Base-by-base conservation (phyloP, 2,329 filamentous ascomycete species). In the Metarhizium brunneum region DNA sequence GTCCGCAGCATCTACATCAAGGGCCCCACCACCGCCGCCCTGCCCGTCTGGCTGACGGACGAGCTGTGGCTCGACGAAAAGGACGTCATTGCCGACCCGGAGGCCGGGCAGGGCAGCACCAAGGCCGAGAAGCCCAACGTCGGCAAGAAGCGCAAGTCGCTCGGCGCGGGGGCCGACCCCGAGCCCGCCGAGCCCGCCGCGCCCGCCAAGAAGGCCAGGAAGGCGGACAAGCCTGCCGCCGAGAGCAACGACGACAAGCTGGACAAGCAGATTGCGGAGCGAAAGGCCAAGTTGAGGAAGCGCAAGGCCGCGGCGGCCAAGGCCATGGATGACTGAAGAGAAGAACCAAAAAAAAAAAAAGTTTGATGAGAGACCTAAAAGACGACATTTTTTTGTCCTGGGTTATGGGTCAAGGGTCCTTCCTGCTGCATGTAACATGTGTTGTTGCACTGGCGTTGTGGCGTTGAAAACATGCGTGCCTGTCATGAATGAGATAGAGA, bases 41-140 rank as follows among this genome's bases (percentile, higher is more conserved):
- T 99, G 66, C 94, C 94, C n/a, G 85, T 99, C 68, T 99, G 91
- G 89, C 76, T 96, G 67, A 88, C 92, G 4, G 87, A 91, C 63
- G 91, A 96, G 78, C 78, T 99, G 60, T 99, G 94, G 91, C 72
- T 86, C 16, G 88, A 94, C 61, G 82, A 86, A 58, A 80, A 84
- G 58, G 85, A 90, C 59, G 83, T 87, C 66, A 83, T 96, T 6
- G 75, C 94, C 40, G 74, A 79, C 60, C 76, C 79, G 42, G 73
- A 78, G 57, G 78, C 78, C 43, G 72, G 77, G 56, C 77, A 77
- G 62, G 20, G 20, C 20, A 25, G 20, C 20, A 66, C 75, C 63
- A 77, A 76, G 70, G 58, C 59, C 6, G 67, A 78, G 59, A 81
- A 80, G 73, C 71, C 80, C 62, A 84, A 84, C 66, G 72, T 83